phyloP scores from a whole-genome alignment of 345 rosid species.

The Dipteronia dyeriana region DNA sequence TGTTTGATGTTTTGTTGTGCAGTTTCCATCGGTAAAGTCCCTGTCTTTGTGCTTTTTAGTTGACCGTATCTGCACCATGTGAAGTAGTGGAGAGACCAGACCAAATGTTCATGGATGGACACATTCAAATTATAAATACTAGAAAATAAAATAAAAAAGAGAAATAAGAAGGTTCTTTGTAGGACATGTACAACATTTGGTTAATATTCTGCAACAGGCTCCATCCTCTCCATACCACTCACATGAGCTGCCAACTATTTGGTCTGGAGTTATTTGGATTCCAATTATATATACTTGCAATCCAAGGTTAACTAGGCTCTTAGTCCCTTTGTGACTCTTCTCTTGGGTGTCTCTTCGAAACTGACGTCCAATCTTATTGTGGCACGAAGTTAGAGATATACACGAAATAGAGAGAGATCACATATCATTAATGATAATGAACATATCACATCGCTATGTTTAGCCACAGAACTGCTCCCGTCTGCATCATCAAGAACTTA shows the following conservation, averaged over 20 bases:
- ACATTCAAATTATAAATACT: neutral
- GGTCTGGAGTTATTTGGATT: neutral
- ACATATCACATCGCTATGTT: too few relatives aligned
- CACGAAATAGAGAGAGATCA: too few relatives aligned
- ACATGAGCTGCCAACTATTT: conserved; percentile 19
- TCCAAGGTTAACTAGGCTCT: neutral
- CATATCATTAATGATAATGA: neutral
- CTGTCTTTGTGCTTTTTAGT: neutral
- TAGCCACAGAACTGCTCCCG: neutral
- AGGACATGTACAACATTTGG: conserved; percentile 6
- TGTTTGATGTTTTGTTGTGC: neutral
- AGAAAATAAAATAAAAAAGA: neutral
- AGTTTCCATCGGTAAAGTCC: neutral
- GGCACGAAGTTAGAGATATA: too few relatives aligned
- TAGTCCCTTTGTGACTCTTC: too few relatives aligned
- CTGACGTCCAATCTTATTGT: too few relatives aligned
- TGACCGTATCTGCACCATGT: conserved; percentile 13
- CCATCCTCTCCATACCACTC: conserved; percentile 4
- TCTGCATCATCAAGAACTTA: neutral
- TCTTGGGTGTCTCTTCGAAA: too few relatives aligned
- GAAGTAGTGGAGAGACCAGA: neutral
- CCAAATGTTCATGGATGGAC: neutral
- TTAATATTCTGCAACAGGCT: conserved; percentile 14
- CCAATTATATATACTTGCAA: neutral
- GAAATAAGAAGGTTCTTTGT: neutral